phyloP scores from a whole-genome alignment of 345 rosid species.

The Citrus maxima region DNA sequence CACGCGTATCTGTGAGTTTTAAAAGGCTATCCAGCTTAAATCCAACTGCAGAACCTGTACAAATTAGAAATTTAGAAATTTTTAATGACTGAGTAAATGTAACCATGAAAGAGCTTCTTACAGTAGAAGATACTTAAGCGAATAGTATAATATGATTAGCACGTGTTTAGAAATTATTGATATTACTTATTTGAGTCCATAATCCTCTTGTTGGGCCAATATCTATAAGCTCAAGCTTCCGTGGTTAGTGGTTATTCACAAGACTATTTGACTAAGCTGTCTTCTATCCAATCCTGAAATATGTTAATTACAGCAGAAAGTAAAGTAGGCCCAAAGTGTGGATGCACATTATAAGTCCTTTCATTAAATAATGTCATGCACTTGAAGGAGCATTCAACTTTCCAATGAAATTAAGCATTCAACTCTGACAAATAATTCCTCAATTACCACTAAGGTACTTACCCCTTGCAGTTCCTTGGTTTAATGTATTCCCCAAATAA shows the following conservation, averaged over 20 bases:
- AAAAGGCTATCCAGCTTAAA: conserved; percentile 97
- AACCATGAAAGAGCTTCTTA: not conserved
- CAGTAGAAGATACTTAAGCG: not conserved
- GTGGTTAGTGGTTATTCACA: not conserved
- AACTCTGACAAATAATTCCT: not conserved
- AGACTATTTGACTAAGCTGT: not conserved
- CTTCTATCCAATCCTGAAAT: not conserved
- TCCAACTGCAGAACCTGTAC: conserved; percentile 92
- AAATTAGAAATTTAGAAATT: conserved; percentile 23
- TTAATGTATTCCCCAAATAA: conserved; percentile 80
- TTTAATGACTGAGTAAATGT: conserved; percentile 1
- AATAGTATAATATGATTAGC: not conserved
- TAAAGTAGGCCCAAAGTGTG: not conserved
- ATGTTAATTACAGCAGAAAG: not conserved
- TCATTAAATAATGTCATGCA: not conserved
- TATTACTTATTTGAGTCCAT: not conserved
- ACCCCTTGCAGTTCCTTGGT: conserved; percentile 99
- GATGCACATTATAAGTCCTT: not conserved
- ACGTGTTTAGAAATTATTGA: not conserved
- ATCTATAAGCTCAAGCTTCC: not conserved
- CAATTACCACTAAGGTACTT: conserved; percentile 20
- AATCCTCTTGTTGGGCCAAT: not conserved
- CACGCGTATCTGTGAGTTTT: conserved; percentile 92
- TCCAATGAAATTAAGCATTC: not conserved
- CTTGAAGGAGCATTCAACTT: not conserved